These are phyloP conservation scores for Saccharomyces hybrid DNA, from an alignment of 1,139 yeast genomes.

Conservation along the genomic window DNA sequence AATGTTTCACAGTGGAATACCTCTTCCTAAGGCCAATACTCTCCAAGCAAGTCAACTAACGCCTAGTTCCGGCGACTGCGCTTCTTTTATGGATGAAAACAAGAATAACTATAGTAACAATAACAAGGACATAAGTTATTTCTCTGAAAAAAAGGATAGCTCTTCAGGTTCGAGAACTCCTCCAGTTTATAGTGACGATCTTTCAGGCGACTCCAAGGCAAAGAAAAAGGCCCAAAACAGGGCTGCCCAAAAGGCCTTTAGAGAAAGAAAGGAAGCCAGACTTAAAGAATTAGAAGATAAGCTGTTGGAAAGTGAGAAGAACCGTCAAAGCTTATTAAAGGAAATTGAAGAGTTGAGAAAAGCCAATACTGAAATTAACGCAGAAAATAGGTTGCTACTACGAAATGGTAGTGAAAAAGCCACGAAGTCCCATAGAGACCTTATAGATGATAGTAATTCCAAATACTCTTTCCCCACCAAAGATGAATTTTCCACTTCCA, in stretches of 20 bases:
- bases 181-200: not conserved
- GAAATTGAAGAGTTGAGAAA: conserved; percentile 46
- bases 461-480: conserved; percentile 26
- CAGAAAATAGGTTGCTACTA: conserved; percentile 43
- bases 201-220: conserved; percentile 11
- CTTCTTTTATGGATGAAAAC: not conserved
- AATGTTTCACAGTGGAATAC: not conserved
- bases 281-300: conserved; percentile 60
- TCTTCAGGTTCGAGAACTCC: not conserved
- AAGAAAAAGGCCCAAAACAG: conserved; percentile 77
- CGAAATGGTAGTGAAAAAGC: conserved; percentile 18
- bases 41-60: not conserved
- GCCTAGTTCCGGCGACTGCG: not conserved
- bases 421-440: not conserved
- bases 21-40: not conserved
- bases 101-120: not conserved
- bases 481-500: conserved; percentile 15
- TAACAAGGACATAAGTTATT: not conserved
- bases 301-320: conserved; percentile 52
- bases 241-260: conserved; percentile 83
- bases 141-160: not conserved
- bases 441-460: not conserved
- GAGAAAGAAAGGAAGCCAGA: conserved; percentile 74
- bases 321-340: conserved; percentile 43
- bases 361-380: conserved; percentile 38